Base-by-base conservation (phyloP, 2,329 filamentous ascomycete genomes). In the Diaporthe longicolla region DNA sequence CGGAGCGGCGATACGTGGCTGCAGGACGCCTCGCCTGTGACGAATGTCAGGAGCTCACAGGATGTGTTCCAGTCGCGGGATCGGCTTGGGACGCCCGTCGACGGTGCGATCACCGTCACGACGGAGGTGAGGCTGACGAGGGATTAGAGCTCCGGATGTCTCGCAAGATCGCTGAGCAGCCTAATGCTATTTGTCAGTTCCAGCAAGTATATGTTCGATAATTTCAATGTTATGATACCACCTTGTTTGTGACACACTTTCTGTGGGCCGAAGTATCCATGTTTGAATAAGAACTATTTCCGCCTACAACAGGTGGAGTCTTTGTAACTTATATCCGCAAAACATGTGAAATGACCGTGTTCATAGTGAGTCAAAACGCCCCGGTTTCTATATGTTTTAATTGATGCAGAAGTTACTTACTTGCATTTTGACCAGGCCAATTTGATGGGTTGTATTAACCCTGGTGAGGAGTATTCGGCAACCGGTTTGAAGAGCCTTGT, bases 91-190 rank as follows among this genome's bases (percentile, higher is more conserved):
- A 54, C 29, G 1, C 63, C 63, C 7, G 29, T 29, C 9, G n/a
- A 68, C 7, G 70, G 70, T 17, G 24, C 55, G 11, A 72, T 72
- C 21, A 40, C 58, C 10, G 71, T 73, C 19, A 73, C 71, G n/a
- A 73, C 54, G 5, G 71, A 73, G 55, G 65, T 73, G 9, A 70
- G 43, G 50, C 61, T 70, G 19, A 70, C 54, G 32, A 58, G 71
- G 37, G 50, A 63, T 17, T 73, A 66, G 63, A 66, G 45, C 26
- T 15, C 63, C 63, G 50, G 7, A 6, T 15, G 45, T 52, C n/a
- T 4, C 15, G 63, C 63, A 19, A 26, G 63, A 24, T 17, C 10
- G 8, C n/a, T 19, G 29, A 66, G 19, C 13, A 37, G 8, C 24
- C 3, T 52, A 26, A 26, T 52, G 45, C 37, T 66, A n/a, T 24